Conservation (phyloP, 148 eudicot species). For the Silene uniflora region DNA sequence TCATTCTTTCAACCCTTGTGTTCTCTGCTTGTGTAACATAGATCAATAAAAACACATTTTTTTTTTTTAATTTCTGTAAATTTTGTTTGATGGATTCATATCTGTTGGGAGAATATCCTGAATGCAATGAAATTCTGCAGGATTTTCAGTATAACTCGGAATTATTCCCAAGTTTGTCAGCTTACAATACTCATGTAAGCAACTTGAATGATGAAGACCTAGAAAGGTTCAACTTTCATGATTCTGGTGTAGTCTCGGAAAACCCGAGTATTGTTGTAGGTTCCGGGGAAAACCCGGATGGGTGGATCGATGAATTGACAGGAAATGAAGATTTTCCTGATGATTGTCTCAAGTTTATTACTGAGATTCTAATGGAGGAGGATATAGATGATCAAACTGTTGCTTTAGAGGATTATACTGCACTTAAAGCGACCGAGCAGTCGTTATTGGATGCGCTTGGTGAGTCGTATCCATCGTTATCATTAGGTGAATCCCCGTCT, state of each 20-base stretch:
- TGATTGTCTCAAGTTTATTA: slow-evolving; percentile 35
- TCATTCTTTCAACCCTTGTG: not conserved
- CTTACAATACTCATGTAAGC: not conserved
- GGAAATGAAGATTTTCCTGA: slow-evolving; percentile 28
- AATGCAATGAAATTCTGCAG: slow-evolving; percentile 3
- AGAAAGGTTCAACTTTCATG: slow-evolving; percentile 1
- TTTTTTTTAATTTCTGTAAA: no score
- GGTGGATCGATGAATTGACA: slow-evolving; percentile 6
- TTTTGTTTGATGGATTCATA: not conserved
- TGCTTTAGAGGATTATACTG: slow-evolving; percentile 33
- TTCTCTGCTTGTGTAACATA: not conserved
- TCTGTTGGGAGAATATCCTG: slow-evolving; percentile 10
- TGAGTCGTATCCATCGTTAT: slow-evolving; percentile 21
- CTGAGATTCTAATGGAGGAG: slow-evolving; percentile 53
- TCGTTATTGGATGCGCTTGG: slow-evolving; percentile 39
- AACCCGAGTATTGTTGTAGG: not conserved
- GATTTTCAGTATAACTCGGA: slow-evolving; percentile 14
- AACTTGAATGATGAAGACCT: slow-evolving; percentile 8
- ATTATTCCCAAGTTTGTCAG: slow-evolving; percentile 5
- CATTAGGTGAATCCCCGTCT: slow-evolving; percentile 16
- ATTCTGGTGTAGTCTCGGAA: not conserved
- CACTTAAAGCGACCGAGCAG: slow-evolving; percentile 43
- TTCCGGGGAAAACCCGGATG: slow-evolving; percentile 6
- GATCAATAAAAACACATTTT: not conserved
- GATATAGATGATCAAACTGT: slow-evolving; percentile 33